A percentile compares a stretch with the other conserved stretches of the same genome.
These are phyloP conservation scores for Ceratocystis papillata DNA, from an alignment of 2,329 filamentous ascomycete species.

Conservation along the genomic window DNA sequence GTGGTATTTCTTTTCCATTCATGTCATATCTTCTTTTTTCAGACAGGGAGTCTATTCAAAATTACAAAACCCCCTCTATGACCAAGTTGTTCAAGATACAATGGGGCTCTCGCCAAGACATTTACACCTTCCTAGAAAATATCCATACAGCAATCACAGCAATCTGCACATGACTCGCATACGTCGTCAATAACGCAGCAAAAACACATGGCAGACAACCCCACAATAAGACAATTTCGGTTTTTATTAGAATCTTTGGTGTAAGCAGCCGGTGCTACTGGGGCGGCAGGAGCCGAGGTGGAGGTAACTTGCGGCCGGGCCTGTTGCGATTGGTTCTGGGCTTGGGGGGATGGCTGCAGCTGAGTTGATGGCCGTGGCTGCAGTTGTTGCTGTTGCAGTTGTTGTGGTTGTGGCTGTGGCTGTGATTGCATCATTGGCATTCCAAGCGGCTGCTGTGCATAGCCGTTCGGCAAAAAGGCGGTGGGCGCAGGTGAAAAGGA, in stretches of 20 bases:
- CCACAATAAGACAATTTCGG: constrained; percentile 33
- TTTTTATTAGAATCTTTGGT: constrained; percentile 24
- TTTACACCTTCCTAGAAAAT: constrained; percentile 24
- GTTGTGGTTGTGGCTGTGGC: constrained; percentile 14
- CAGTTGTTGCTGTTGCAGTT: constrained; percentile 11
- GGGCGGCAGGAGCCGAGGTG: neutral
- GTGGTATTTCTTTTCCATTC: constrained; percentile 10
- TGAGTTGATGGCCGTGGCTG: neutral
- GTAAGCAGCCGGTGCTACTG: neutral
- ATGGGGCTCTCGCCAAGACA: too few species aligned
- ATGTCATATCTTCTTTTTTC: neutral
- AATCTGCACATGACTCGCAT: constrained; percentile 40
- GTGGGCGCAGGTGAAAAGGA: neutral
- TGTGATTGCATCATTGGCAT: neutral
- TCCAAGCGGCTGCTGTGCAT: neutral
- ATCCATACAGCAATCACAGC: constrained; percentile 34
- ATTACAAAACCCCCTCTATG: too few species aligned
- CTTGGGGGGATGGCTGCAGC: neutral
- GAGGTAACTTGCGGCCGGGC: neutral
- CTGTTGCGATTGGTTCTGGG: constrained; percentile 1
- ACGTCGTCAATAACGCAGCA: constrained; percentile 42
- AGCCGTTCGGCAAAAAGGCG: neutral
- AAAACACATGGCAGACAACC: constrained; percentile 39
- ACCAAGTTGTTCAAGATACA: too few species aligned
- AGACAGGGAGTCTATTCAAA: neutral